Evolutionary conservation across 345 rosid genomes (phyloP).

Genomic region (Gossypioides kirkii): DNA sequence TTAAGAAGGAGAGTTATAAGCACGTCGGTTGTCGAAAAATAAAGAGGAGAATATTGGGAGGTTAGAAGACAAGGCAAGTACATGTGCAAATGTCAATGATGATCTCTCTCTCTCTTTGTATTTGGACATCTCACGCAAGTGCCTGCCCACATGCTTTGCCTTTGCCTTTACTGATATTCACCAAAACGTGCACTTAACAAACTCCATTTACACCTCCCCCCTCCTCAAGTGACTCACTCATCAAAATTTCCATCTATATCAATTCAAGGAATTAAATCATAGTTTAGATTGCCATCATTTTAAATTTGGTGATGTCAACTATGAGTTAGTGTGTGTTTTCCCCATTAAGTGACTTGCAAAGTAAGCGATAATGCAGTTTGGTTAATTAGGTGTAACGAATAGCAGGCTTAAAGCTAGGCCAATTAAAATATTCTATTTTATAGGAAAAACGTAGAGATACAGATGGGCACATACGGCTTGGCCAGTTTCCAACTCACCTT

Average conservation of each 20-base stretch:
- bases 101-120: constrained; percentile 6
- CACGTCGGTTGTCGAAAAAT: constrained; percentile 9
- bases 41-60: constrained; percentile 17
- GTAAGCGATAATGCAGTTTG: constrained; percentile 47
- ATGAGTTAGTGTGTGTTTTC: constrained; percentile 15
- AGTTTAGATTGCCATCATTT: too few species aligned
- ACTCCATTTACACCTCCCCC: constrained; percentile 10
- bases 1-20: background rate
- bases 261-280: too few species aligned
- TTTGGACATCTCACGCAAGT: constrained; percentile 38
- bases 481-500: constrained; percentile 39
- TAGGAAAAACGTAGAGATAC: constrained; percentile 12
- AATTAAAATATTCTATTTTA: background rate
- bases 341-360: constrained; percentile 46
- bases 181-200: constrained; percentile 41
- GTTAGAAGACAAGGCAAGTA: constrained; percentile 21
- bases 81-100: constrained; percentile 28
- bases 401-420: constrained; percentile 25
- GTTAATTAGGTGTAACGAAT: constrained; percentile 53
- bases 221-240: background rate
- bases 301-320: background rate
- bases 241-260: background rate
- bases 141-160: constrained; percentile 27
- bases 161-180: constrained; percentile 24
- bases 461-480: constrained; percentile 50